Base-by-base conservation (phyloP, 495 filamentous ascomycete species). In the Echria macrotheca region DNA sequence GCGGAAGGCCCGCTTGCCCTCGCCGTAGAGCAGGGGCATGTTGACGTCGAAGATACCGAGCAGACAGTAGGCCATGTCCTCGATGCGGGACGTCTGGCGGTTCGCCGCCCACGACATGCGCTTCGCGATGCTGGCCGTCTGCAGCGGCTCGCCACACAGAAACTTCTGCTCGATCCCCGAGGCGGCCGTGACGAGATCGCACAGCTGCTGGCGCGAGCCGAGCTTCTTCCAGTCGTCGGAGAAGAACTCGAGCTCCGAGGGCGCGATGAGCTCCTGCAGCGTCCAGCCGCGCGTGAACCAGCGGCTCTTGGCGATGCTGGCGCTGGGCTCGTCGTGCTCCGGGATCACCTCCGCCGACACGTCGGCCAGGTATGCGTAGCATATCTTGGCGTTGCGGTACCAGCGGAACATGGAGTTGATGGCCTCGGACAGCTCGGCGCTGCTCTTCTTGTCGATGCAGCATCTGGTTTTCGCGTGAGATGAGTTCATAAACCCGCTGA, bases 241-340 rank as follows among this genome's bases (percentile, higher is more conserved):
- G 26, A 55, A 64, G 36, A 73, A 72, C 10, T 53, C 9, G 21
- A 72, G 48, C 0, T 39, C 2, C 14, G 1, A 7, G 0, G 69
- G 67, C 0, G 73, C 70, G 2, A 72, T 45, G 0, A 72, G 52
- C 36, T 74, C 69, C 25, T 74, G 64, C 3, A 75, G 48, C 1
- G 68, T 72, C 68, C 66, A 71, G 3, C 69, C 68, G 7, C 67
- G 24, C 0, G 52, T 63, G 15, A 67, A 70, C 69, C 69, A 73
- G n/a, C 56, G 45, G 44, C 65, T 40, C n/a, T n/a, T 5, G 9
- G 31, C 6, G 21, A 24, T 0, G 7, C 17, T 21, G 18, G 24
- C 4, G 26, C 7, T 5, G 9, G 10, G 4, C 2, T 24, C n/a
- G 28, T 7, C 17, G 8, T 22, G 5, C 5, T 11, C 5, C 38